These are phyloP conservation scores for Globisporangium barbulae DNA, from an alignment of 352 stramenopile species.

Conservation along the genomic window DNA sequence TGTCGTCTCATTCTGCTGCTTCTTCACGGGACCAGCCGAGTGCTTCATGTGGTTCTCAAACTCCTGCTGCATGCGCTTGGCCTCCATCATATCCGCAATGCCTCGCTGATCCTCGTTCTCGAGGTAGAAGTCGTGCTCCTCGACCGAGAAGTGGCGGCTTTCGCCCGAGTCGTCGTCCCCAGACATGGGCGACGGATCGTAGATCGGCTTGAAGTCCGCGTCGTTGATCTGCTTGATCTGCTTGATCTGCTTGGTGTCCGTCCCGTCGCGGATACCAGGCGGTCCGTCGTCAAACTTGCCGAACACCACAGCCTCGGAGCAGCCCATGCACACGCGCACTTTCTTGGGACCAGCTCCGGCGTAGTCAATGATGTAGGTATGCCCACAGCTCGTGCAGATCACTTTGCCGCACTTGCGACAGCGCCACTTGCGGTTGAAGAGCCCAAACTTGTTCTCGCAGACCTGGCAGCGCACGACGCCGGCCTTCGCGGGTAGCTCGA, in stretches of 20 bases:
- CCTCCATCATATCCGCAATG: conserved; percentile 56
- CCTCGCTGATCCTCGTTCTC: conserved; percentile 44
- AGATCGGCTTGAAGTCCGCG: conserved; percentile 29
- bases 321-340: conserved; percentile 65
- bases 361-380: conserved; percentile 53
- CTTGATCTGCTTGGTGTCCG: conserved; percentile 10
- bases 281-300: conserved; percentile 14
- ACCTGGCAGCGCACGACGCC: conserved; percentile 41
- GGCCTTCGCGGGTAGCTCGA: conserved; percentile 56
- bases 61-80: conserved; percentile 61
- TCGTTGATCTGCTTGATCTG: conserved; percentile 18
- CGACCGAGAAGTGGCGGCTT: conserved; percentile 32
- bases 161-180: conserved; percentile 18
- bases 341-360: conserved; percentile 47
- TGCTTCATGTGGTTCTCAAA: conserved; percentile 52
- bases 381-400: conserved; percentile 58
- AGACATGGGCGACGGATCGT: conserved; percentile 38
- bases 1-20: not conserved
- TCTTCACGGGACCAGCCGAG: conserved; percentile 5
- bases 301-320: conserved; percentile 44
- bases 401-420: conserved; percentile 79
- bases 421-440: conserved; percentile 62
- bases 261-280: not conserved
- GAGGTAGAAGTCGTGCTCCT: conserved; percentile 61
- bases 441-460: conserved; percentile 47